phyloP scores from a whole-genome alignment of 495 filamentous ascomycete genomes.

The Neurospora sublineolata region DNA sequence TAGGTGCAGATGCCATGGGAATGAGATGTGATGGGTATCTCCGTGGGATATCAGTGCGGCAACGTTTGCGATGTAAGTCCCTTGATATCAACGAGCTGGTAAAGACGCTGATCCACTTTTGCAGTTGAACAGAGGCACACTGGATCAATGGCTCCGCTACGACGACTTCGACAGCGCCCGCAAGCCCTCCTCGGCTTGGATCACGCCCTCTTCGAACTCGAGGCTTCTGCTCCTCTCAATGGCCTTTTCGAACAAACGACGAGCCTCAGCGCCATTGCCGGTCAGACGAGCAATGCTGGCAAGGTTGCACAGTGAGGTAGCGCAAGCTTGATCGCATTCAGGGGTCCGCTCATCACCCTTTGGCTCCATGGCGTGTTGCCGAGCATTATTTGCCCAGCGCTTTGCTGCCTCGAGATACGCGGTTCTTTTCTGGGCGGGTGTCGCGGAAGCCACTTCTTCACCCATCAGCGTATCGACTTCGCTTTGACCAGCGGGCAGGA shows the following conservation, averaged over 20 bases:
- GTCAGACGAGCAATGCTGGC: constrained; percentile 68
- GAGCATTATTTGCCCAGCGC: constrained; percentile 66
- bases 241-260: constrained; percentile 51
- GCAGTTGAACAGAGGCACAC: not conserved
- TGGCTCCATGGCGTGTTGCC: constrained; percentile 42
- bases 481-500: constrained; percentile 26
- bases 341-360: constrained; percentile 47
- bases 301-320: constrained; percentile 73
- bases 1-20: not conserved
- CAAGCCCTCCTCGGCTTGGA: constrained; percentile 46
- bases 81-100: not conserved
- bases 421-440: constrained; percentile 33
- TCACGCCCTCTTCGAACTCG: constrained; percentile 51
- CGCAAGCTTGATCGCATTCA: constrained; percentile 81
- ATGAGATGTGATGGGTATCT: not conserved
- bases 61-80: not conserved
- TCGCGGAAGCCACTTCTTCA: constrained; percentile 13
- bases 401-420: constrained; percentile 48
- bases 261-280: constrained; percentile 53
- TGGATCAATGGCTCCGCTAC: not conserved
- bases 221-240: constrained; percentile 48
- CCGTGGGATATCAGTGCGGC: not conserved
- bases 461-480: constrained; percentile 19
- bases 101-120: not conserved
- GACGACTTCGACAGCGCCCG: constrained; percentile 10